Percentiles rank a stretch among this genome's conserved stretches.
phyloP scores from a whole-genome alignment of 805 yeast species.

The Candida golubevii region DNA sequence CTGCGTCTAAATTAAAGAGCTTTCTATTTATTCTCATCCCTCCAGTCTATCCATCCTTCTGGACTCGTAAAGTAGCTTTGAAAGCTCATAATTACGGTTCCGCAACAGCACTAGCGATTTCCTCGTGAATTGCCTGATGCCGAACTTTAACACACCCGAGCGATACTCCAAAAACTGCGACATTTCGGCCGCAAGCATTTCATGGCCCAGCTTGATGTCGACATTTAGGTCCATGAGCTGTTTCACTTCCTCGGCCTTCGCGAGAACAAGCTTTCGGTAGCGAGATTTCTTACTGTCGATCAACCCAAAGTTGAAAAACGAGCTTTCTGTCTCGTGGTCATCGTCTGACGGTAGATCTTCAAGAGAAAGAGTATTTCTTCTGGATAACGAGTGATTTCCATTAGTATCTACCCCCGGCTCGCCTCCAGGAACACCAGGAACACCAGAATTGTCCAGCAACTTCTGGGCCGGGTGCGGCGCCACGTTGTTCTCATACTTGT shows the following conservation, averaged over 20 bases:
- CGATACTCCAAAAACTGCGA: constrained; percentile 55
- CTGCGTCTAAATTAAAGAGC: too few relatives aligned
- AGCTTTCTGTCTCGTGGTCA: constrained; percentile 10
- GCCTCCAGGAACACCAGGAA: too few relatives aligned
- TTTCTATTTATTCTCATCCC: neutral
- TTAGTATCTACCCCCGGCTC: neutral
- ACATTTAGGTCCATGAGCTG: constrained; percentile 40
- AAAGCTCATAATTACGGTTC: constrained; percentile 12
- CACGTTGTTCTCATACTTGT: constrained; percentile 23
- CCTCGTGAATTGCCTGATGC: constrained; percentile 29
- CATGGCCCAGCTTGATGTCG: constrained; percentile 54
- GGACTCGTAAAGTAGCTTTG: constrained; percentile 1
- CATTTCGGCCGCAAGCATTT: constrained; percentile 57
- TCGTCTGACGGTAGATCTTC: constrained; percentile 7
- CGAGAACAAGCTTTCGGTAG: constrained; percentile 40
- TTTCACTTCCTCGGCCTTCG: constrained; percentile 38
- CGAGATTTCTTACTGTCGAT: constrained; percentile 51
- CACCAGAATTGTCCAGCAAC: neutral
- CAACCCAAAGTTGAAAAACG: constrained; percentile 36
- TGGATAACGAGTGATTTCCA: neutral
- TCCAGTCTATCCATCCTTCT: neutral
- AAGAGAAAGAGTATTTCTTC: constrained; percentile 8
- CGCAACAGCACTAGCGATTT: constrained; percentile 9
- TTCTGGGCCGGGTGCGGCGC: neutral
- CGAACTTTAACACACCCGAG: constrained; percentile 34